phyloP scores from a whole-genome alignment of 148 eudicot species.

The Diospyros kaki region DNA sequence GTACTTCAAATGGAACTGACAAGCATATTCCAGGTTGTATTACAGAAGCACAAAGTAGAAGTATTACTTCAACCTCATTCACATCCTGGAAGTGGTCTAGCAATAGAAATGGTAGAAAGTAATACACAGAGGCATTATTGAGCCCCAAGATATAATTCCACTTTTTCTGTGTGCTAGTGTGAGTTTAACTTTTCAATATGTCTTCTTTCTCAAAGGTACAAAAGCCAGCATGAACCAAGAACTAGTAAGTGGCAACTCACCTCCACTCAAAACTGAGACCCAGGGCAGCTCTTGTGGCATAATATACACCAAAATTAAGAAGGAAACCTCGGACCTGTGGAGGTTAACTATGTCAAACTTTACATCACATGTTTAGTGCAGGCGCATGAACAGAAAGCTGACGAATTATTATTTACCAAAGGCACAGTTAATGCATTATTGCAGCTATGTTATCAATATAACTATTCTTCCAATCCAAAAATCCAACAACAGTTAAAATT shows the following conservation, averaged over 20 bases:
- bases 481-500: too few relatives aligned
- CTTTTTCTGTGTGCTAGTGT: not conserved
- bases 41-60: slow-evolving; percentile 1
- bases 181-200: not conserved
- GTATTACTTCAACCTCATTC: not conserved
- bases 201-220: not conserved
- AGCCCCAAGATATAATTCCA: not conserved
- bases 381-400: not conserved
- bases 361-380: not conserved
- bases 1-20: not conserved
- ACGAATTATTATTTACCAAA: not conserved
- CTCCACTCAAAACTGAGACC: slow-evolving; percentile 94
- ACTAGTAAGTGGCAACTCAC: slow-evolving; percentile 30
- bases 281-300: slow-evolving; percentile 93
- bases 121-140: not conserved
- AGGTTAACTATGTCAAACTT: slow-evolving; percentile 16
- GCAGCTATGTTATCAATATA: not conserved
- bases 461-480: not conserved
- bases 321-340: slow-evolving; percentile 94
- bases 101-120: slow-evolving; percentile 6
- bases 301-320: slow-evolving; percentile 93
- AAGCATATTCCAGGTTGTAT: not conserved
- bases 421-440: not conserved
- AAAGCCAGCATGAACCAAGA: not conserved
- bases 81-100: not conserved